Conservation (phyloP, 1,284 basidiomycete genomes). For the Puccinia horiana region DNA sequence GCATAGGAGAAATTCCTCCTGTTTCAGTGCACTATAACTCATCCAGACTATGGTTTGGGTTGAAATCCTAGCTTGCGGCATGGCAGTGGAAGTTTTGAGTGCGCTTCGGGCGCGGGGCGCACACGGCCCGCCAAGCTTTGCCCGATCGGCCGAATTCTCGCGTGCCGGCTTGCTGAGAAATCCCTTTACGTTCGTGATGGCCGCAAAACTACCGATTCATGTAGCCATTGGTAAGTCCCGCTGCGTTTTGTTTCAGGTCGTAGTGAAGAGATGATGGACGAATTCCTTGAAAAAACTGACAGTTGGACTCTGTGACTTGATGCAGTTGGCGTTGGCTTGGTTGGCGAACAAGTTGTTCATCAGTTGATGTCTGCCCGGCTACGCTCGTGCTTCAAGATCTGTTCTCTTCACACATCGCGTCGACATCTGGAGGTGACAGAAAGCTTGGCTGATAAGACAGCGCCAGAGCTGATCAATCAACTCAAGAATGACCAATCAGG, state of each 20-base stretch:
- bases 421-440: constrained; percentile 3
- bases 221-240: constrained; percentile 38
- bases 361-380: constrained; percentile 19
- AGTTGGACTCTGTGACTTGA: not conserved
- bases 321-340: constrained; percentile 44
- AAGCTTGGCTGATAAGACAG: not conserved
- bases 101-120: no score
- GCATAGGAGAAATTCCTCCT: no score
- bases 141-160: no score
- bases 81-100: no score
- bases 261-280: not conserved
- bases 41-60: no score
- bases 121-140: no score
- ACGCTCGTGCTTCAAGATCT: constrained; percentile 28
- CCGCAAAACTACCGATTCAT: constrained; percentile 30
- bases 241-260: not conserved
- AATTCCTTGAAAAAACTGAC: not conserved
- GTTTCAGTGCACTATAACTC: no score
- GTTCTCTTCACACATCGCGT: constrained; percentile 37
- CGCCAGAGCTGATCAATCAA: constrained; percentile 17
- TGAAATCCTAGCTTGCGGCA: no score
- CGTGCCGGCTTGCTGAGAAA: no score
- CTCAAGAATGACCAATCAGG: constrained; percentile 13
- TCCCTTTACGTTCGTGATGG: no score
- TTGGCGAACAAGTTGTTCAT: constrained; percentile 41